Percentiles rank a stretch among this genome's conserved stretches.
phyloP scores from a whole-genome alignment of 257 asterid genomes.

The Solanum tacnaense region DNA sequence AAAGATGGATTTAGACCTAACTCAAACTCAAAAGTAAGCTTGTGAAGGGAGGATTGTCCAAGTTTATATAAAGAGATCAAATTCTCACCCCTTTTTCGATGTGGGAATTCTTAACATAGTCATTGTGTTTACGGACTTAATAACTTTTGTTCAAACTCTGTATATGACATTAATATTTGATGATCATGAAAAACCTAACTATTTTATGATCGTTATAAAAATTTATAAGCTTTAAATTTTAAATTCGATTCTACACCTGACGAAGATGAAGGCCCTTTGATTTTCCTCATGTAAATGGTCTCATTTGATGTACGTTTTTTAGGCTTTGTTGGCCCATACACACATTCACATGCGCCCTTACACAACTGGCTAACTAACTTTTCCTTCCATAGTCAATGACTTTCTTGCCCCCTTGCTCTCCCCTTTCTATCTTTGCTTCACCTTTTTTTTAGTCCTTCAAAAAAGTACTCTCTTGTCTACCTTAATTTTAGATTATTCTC shows the following conservation, averaged over 20 bases:
- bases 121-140: background rate
- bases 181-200: fast-evolving
- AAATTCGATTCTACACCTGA: fast-evolving
- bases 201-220: no score
- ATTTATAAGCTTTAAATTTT: background rate
- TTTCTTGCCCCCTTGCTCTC: background rate
- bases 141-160: background rate
- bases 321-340: constrained; percentile 36
- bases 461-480: constrained; percentile 11
- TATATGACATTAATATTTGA: no score
- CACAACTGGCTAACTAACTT: constrained; percentile 9
- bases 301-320: background rate
- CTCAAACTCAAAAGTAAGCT: no score
- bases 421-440: background rate
- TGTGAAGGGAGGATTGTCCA: no score
- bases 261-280: background rate
- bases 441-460: constrained; percentile 2
- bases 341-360: constrained; percentile 53
- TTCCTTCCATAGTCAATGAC: constrained; percentile 7
- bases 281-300: background rate
- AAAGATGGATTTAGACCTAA: no score
- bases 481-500: constrained; percentile 18
- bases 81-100: no score
- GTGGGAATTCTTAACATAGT: no score
- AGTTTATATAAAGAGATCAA: no score